Base-by-base conservation (phyloP, 768 basidiomycete genomes). In the Mycena rebaudengoi region DNA sequence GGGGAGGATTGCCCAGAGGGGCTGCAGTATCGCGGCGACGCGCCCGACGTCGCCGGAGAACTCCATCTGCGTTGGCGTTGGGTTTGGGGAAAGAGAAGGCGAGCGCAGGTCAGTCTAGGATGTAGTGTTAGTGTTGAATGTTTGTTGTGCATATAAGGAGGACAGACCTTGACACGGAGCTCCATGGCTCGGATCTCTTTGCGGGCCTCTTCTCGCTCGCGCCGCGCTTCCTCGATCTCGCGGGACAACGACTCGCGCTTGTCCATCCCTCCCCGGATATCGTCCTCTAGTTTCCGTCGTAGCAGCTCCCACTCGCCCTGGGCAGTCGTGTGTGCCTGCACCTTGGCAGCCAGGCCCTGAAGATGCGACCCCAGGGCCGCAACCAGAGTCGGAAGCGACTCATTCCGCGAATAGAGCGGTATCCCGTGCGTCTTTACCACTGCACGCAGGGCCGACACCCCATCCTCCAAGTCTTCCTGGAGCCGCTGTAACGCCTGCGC, bases 1-100 rank as follows among this genome's bases (percentile, higher is more conserved):
- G 12, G 96, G 96, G 0, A 98, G 85, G 39, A 91, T 81, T 5
- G 83, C 76, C 95, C 95, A 99, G 23, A 97, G 69, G 11, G 92
- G 87, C 51, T 84, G 84, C 29, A 97, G 84, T 21, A 89, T 74
- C 6, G 88, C 80, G 35, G 88, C 80, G 63, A 94, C 80, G 7
- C 84, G 82, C 25, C 81, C 80, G 18, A 85, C 80, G 45, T 90
- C 89, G 21, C 74, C 65, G n/a, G 55, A 14, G 25, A 66, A 51
- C n/a, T 73, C 69, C 21, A n/a, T n/a, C n/a, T n/a, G n/a, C n/a
- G n/a, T n/a, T n/a, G n/a, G n/a, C n/a, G n/a, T 3, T 21, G 26
- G 10, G 25, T 32, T 39, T 39, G 72, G 49, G 68, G 60, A 62
- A 20, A 52, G 45, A 25, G 52, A 28, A 25, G 70, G 13, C 59